Base-by-base conservation (phyloP, 345 rosid species). In the Brassica rapa region DNA sequence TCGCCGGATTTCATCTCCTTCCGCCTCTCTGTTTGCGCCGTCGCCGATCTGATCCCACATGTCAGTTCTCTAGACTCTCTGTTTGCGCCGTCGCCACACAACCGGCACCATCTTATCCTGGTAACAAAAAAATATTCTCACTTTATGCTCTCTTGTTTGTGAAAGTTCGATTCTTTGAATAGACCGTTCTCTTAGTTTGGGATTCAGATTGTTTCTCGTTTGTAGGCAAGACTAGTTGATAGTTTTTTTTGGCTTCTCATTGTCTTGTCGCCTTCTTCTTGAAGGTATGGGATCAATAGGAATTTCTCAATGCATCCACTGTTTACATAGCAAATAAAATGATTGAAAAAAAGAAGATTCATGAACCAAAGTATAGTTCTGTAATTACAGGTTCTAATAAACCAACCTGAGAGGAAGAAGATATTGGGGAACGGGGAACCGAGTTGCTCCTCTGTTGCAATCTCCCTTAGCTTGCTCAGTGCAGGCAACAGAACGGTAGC, bases 401-500 rank as follows among this genome's bases (percentile, higher is more conserved):
- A 21, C 78, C 73, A 51, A 72, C 84, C 62, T 81, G 67, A 46
- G 62, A 62, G 59, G 73, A 68, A 27, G 29, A 74, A 27, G 29
- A 74, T 72, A 23, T 23, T 72, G 73, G 62, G 66, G 46, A 62
- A 67, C 67, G 75, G 29, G 78, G 72, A 67, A 67, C 49, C 35
- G 64, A 68, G n/a, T 64, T 57, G 29, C 64, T 69, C 62, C 25
- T 83, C 81, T 21, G 66, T 41, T 43, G 79, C 88, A 14, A 91
- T 25, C 62, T 86, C 76, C 79, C 86, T 80, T 46, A 94, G 78
- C 68, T 89, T 80, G 64, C 62, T 85, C 71, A 92, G 86, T 83
- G 55, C 55, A 49, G 55, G 55, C 55, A 49, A 12, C 55, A 49
- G 55, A 49, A 49, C 55, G 16, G 55, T 49, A 49, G 55, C 55